These are phyloP conservation scores for Pseudozyma tsukubaensis DNA, from an alignment of 1,284 basidiomycete species.

Conservation along the genomic window DNA sequence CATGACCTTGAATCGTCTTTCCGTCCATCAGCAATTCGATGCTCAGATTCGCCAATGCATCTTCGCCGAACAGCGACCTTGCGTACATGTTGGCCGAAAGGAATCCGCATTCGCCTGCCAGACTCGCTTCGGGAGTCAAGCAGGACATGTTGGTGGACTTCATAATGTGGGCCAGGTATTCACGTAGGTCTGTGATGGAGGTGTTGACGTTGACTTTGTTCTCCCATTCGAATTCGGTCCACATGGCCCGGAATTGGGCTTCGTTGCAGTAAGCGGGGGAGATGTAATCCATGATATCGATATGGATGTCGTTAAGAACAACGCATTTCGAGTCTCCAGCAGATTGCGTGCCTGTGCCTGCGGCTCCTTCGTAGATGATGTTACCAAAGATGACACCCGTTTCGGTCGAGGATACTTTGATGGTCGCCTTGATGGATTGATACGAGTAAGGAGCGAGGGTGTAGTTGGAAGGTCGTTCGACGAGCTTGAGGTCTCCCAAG, in stretches of 20 bases:
- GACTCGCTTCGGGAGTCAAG: conserved; percentile 90
- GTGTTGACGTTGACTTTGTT: conserved; percentile 94
- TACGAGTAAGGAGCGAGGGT: conserved; percentile 96
- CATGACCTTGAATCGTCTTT: conserved; percentile 65
- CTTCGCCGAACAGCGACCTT: conserved; percentile 91
- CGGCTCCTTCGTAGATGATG: conserved; percentile 84
- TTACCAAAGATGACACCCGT: conserved; percentile 98
- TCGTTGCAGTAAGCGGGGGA: conserved; percentile 96
- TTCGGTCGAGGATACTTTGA: conserved; percentile 88
- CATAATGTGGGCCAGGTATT: conserved; percentile 83
- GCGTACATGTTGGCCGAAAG: conserved; percentile 94
- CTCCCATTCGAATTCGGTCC: conserved; percentile 99
- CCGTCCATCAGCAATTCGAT: conserved; percentile 85
- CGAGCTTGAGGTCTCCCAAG: conserved; percentile 94
- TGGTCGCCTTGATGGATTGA: conserved; percentile 98
- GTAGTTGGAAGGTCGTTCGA: conserved; percentile 91
- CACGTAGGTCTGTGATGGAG: conserved; percentile 80
- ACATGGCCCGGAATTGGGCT: conserved; percentile 85
- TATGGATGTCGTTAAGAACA: conserved; percentile 95
- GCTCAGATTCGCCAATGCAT: conserved; percentile 94
- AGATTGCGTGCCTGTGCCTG: conserved; percentile 53
- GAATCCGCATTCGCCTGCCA: conserved; percentile 92
- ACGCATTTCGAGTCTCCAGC: conserved; percentile 76
- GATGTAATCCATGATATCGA: conserved; percentile 99
- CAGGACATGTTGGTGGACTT: conserved; percentile 95